Evolutionary conservation across 2,329 filamentous ascomycete genomes (phyloP), one percentile per base, ranked within the genome.

Genomic region (Xylariales sp.): DNA sequence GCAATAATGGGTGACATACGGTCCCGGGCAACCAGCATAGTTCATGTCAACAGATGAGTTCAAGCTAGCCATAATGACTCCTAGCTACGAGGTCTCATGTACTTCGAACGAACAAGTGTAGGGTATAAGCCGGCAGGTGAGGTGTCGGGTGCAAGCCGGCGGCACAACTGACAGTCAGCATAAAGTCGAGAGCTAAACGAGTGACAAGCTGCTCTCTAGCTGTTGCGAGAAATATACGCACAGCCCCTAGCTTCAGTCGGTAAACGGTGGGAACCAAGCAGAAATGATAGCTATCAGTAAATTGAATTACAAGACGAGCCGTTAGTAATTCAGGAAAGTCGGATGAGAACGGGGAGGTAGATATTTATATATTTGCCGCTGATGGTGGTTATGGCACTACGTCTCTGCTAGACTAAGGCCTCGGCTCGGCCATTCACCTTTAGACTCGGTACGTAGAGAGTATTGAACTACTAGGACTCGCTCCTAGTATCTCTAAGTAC

Each of bases 1-100:
- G 30, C 5, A 32, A 28, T 4, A 7, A n/a, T 23, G 48, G 18
- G 52, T 28, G 18, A 64, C 74, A 52, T 69, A 74, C 55, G 69
- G 69, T 34, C 67, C 66, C 46, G 49, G 61, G 18, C 67, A 67
- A 30, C 62, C 69, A 5, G n/a, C 55, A 41, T 64, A 49, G n/a
- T 71, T 69, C 7, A 67, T 39, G 39, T 23, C 62, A 28, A 49
- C 30, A 5, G 69, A 67, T 30, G 66, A 54, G 41, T 28, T 56
- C n/a, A 30, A 23, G 56, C 45, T 46, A 34, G 43, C n/a, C 69
- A 71, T 71, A 32, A 9, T 58, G 10, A 28, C 12, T 32, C 55
- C 12, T 5, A 18, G 41, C 6, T 9, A 18, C 3, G 14, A 43
- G 23, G 1, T 43, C 7, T 46, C 10, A 32, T 39, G 30, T 57